Evolutionary conservation across 495 filamentous ascomycete species (phyloP).

Genomic region (Halenospora varia): DNA sequence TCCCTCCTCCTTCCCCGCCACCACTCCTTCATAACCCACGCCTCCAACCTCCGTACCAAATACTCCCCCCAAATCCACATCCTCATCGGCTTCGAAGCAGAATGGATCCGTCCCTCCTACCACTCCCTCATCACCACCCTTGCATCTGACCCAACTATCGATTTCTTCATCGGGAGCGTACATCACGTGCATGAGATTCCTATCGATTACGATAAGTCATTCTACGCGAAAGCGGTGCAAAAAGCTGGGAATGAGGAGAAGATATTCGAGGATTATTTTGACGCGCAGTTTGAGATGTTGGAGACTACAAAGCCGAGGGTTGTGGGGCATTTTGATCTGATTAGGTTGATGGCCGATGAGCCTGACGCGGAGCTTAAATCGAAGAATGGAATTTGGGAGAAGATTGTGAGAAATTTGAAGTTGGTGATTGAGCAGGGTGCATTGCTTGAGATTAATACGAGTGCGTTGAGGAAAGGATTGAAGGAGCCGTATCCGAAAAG

Average conservation of each 20-base stretch:
- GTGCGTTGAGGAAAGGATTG: conserved; percentile 84
- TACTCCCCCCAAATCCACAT: conserved; percentile 73
- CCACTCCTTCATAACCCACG: conserved; percentile 67
- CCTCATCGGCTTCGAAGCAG: conserved; percentile 86
- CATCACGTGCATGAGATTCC: conserved; percentile 84
- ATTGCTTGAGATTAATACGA: conserved; percentile 83
- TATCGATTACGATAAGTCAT: conserved; percentile 75
- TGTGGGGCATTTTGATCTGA: conserved; percentile 92
- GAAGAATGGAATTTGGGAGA: conserved; percentile 62
- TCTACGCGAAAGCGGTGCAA: conserved; percentile 58
- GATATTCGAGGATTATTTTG: conserved; percentile 79
- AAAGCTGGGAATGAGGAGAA: conserved; percentile 60
- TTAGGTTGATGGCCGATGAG: conserved; percentile 71
- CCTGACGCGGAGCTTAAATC: conserved; percentile 52
- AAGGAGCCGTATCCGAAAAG: conserved; percentile 81
- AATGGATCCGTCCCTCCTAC: conserved; percentile 79
- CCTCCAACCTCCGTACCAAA: conserved; percentile 60
- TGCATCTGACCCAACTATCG: conserved; percentile 57
- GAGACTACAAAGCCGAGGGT: conserved; percentile 66
- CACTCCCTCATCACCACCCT: conserved; percentile 52
- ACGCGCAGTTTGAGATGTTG: conserved; percentile 81
- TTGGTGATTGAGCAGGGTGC: conserved; percentile 69
- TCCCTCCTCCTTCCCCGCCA: conserved; percentile 49
- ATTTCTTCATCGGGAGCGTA: conserved; percentile 87
- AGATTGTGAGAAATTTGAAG: conserved; percentile 67